A percentile compares a stretch with the other conserved stretches of the same genome.
These are phyloP conservation scores for Blechomonas ayalai DNA, from an alignment of 208 protist species.

Conservation along the genomic window DNA sequence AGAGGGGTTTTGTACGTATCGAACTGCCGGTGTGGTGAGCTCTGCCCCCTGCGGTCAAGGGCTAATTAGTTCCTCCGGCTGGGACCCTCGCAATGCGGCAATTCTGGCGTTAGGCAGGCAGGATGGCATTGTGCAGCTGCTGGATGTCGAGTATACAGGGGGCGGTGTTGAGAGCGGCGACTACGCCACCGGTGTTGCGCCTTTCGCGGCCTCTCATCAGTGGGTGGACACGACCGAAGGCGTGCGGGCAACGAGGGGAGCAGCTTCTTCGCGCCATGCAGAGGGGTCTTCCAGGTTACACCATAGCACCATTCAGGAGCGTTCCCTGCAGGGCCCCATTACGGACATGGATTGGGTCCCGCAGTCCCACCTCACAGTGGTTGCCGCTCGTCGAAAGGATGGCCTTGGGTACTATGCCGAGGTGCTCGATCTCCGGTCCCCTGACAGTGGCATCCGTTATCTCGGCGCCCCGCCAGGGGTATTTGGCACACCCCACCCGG, in stretches of 20 bases:
- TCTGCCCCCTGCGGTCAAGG: neutral
- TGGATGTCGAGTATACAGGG: constrained; percentile 44
- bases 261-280: neutral
- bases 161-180: constrained; percentile 10
- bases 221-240: constrained; percentile 1
- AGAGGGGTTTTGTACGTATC: neutral
- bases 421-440: constrained; percentile 61
- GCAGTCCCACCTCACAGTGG: constrained; percentile 39
- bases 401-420: constrained; percentile 46
- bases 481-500: constrained; percentile 11
- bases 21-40: neutral
- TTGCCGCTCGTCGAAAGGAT: constrained; percentile 36
- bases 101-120: constrained; percentile 53
- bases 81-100: constrained; percentile 45
- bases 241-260: neutral
- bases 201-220: constrained; percentile 2
- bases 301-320: constrained; percentile 17
- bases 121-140: constrained; percentile 49
- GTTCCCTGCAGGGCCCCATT: constrained; percentile 32
- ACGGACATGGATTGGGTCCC: constrained; percentile 68
- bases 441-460: constrained; percentile 36
- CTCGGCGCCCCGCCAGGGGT: constrained; percentile 31
- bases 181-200: constrained; percentile 10
- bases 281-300: constrained; percentile 1
- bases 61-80: constrained; percentile 20